These are phyloP conservation scores for Clavariopsis aquatica DNA, from an alignment of 495 filamentous ascomycete genomes.

Conservation along the genomic window DNA sequence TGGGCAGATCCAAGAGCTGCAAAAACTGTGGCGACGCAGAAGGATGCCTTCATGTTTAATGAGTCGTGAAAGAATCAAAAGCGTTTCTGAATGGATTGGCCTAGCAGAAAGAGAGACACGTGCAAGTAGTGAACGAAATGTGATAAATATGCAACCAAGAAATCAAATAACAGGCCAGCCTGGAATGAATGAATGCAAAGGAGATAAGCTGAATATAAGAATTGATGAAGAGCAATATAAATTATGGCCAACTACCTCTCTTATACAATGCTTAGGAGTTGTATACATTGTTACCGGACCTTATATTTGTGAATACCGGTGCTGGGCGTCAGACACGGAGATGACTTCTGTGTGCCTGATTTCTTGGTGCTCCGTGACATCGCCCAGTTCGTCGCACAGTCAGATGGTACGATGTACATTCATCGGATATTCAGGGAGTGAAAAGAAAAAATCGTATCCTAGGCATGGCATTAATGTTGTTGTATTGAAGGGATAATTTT, in stretches of 20 bases:
- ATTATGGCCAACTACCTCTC: background rate
- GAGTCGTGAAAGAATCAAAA: no score
- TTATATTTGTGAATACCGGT: background rate
- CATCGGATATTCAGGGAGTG: background rate
- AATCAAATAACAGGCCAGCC: background rate
- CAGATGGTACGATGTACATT: background rate
- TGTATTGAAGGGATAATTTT: background rate
- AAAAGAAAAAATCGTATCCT: background rate
- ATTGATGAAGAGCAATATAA: background rate
- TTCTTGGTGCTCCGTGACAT: background rate
- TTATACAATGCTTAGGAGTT: background rate
- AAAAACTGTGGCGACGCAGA: background rate
- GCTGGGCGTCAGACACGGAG: constrained; percentile 1
- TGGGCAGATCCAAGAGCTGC: background rate
- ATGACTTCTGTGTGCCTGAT: background rate
- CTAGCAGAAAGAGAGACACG: no score
- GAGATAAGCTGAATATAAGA: background rate
- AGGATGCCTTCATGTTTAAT: background rate
- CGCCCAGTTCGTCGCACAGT: background rate
- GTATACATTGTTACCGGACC: background rate
- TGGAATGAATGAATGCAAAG: background rate
- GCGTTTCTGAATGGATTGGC: no score
- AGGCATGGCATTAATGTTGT: background rate
- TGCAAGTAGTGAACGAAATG: no score
- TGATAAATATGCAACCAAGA: no score